phyloP scores from a whole-genome alignment of 2,329 filamentous ascomycete species.

The Calonectria henricotiae region DNA sequence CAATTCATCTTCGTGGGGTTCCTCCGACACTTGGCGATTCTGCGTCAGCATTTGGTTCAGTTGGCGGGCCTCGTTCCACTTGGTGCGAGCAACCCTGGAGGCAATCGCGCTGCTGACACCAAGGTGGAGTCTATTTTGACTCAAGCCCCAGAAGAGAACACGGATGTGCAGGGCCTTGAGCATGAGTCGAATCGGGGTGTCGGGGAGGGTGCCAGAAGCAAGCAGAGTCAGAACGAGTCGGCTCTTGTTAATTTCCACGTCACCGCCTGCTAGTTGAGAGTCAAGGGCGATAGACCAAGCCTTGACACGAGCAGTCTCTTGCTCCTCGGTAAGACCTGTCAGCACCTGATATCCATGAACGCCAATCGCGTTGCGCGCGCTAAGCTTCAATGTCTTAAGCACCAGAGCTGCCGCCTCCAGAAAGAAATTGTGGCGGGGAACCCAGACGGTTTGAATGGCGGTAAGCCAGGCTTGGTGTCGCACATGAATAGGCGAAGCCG shows the following conservation, averaged over 20 bases:
- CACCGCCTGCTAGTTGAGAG: conserved; percentile 91
- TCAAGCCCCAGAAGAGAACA: conserved; percentile 87
- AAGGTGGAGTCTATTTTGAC: conserved; percentile 77
- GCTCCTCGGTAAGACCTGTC: conserved; percentile 86
- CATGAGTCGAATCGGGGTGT: conserved; percentile 88
- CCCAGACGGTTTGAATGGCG: conserved; percentile 92
- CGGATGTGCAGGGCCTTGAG: conserved; percentile 92
- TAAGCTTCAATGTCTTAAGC: conserved; percentile 87
- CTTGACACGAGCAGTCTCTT: conserved; percentile 89
- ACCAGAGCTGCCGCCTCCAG: conserved; percentile 87
- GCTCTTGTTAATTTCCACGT: conserved; percentile 90
- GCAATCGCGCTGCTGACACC: conserved; percentile 79
- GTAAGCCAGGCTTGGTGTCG: conserved; percentile 94
- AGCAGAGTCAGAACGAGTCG: conserved; percentile 89
- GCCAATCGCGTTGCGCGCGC: conserved; percentile 84
- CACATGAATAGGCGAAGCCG: conserved; percentile 87
- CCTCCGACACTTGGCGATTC: conserved; percentile 60
- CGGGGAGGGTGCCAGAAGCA: conserved; percentile 88
- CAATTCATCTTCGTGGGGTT: conserved; percentile 72
- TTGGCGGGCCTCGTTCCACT: conserved; percentile 86
- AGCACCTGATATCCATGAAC: conserved; percentile 83
- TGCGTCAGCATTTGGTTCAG: conserved; percentile 68
- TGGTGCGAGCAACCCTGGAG: conserved; percentile 80
- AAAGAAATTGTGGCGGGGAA: conserved; percentile 89
- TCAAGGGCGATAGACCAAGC: conserved; percentile 95